Evolutionary conservation across 2,329 filamentous ascomycete genomes (phyloP), one percentile per base, ranked within the genome.

Genomic region (Fusarium mangiferae): DNA sequence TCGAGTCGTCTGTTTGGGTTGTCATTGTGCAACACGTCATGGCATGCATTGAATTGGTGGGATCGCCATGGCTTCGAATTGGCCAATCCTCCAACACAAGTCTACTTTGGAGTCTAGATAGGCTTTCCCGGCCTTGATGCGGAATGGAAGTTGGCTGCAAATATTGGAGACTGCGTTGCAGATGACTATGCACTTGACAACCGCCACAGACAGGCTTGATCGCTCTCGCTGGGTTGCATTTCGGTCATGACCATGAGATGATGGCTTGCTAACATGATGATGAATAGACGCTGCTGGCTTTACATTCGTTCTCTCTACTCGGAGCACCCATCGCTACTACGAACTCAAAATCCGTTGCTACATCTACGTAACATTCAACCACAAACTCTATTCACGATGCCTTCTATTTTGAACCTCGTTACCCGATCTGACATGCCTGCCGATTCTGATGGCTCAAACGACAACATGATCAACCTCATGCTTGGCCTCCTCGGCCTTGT

Each of bases 401-500:
- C 76, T 77, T 70, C 76, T 41, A 68, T 78, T 62, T 68, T 76
- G 56, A 77, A 75, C 62, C 67, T 78, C 46, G 38, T 77, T 56
- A 65, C 62, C 57, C 77, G 77, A 64, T 64, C 63, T 55, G 62
- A 76, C 48, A 44, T 68, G 57, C 69, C 76, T 76, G 84, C 83
- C 68, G 78, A 84, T 68, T 80, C 81, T 68, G 85, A 87, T 74
- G 84, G 83, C 66, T 84, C 85, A 77, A 68, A 75, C 56, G 85
- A 93, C 76, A 89, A 86, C 70, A 91, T 93, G 85, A 87, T 95
- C 81, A 91, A 94, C 80, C 89, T 97, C 48, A 86, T 98, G 81
- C 93, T 97, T 77, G 89, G 90, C 66, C 89, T 98, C 62, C 87
- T 98, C 76, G 91, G 92, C 72, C 87, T 99, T 51, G 85, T 96